These are phyloP conservation scores for Schizosaccharomyces pombe DNA, from an alignment of 805 yeast species.

Conservation along the genomic window ASM294v3 CU329670.1:4601501-4602000, in stretches of 20 bases:
- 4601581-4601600: conserved; percentile 73
- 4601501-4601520: no score
- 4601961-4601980: conserved; percentile 74
- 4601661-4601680: conserved; percentile 58
- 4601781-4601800: conserved; percentile 81
- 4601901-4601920: conserved; percentile 56
- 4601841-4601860: conserved; percentile 40
- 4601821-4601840: conserved; percentile 60
- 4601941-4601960: conserved; percentile 46
- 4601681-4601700: conserved; percentile 34
- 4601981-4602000: conserved; percentile 59
- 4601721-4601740: conserved; percentile 49
- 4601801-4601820: conserved; percentile 44
- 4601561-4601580: conserved; percentile 50
- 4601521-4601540: neutral
- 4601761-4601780: conserved; percentile 69
- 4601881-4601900: conserved; percentile 30
- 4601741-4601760: conserved; percentile 59
- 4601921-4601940: conserved; percentile 73
- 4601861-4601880: conserved; percentile 55
- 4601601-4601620: conserved; percentile 90
- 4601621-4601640: conserved; percentile 34
- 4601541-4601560: conserved; percentile 40
- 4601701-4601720: conserved; percentile 34
- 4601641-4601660: conserved; percentile 54